Evolutionary conservation across 208 protist species (phyloP).

Genomic region (Acanthamoeba sp.): DNA sequence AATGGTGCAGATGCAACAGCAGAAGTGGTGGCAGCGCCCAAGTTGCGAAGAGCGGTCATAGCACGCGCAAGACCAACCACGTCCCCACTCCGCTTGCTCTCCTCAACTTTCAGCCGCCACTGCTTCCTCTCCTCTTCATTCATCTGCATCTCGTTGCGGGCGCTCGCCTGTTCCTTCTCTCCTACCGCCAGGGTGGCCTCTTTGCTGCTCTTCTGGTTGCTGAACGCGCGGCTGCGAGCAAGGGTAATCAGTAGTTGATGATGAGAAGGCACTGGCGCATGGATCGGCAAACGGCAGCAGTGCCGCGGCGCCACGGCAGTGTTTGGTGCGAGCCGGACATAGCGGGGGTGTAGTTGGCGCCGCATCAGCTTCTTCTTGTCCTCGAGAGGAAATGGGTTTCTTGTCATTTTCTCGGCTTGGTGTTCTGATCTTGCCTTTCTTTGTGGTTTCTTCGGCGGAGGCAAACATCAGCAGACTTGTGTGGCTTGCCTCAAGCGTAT

Average conservation of each 20-base stretch:
- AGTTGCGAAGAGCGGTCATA: not conserved
- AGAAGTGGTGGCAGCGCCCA: not conserved
- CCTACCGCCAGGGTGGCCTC: not conserved
- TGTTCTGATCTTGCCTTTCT: constrained; percentile 3
- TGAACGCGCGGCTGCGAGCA: not conserved
- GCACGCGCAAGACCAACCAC: constrained; percentile 9
- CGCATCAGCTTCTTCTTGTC: too few species aligned
- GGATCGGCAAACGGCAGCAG: too few species aligned
- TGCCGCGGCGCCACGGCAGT: not conserved
- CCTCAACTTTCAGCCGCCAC: not conserved
- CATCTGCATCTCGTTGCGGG: not conserved
- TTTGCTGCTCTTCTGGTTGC: not conserved
- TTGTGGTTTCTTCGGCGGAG: constrained; percentile 4
- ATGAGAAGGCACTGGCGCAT: not conserved
- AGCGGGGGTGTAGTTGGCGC: not conserved
- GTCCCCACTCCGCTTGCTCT: not conserved
- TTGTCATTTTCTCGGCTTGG: not conserved
- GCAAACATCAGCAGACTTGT: not conserved
- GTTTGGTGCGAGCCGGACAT: not conserved
- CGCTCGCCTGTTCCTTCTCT: not conserved
- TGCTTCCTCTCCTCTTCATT: not conserved
- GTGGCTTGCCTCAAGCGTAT: too few species aligned
- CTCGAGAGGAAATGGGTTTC: not conserved
- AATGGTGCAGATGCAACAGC: not conserved
- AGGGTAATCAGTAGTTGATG: too few species aligned